These are phyloP conservation scores for Agapanthus africanus DNA, from an alignment of 106 monocot genomes.

Conservation along the genomic window DNA sequence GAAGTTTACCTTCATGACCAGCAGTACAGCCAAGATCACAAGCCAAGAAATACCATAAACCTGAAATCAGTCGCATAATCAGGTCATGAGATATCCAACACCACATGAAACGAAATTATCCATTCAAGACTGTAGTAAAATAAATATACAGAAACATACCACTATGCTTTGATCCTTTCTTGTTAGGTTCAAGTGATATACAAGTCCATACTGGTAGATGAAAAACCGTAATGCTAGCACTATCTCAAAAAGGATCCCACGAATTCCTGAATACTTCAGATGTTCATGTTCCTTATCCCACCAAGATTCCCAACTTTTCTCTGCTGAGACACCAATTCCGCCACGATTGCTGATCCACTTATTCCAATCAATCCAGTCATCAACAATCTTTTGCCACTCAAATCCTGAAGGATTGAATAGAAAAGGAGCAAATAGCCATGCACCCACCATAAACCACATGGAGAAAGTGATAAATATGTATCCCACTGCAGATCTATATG, in stretches of 20 bases:
- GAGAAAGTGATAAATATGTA: constrained; percentile 83
- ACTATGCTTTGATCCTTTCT: constrained; percentile 44
- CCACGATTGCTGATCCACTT: constrained; percentile 92
- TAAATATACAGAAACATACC: constrained; percentile 29
- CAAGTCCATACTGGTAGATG: constrained; percentile 93
- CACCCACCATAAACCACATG: constrained; percentile 92
- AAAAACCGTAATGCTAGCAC: constrained; percentile 72
- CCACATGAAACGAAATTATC: too few relatives aligned
- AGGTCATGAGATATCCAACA: background rate
- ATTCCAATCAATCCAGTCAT: constrained; percentile 95
- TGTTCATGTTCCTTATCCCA: constrained; percentile 95
- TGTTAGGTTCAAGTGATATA: constrained; percentile 84
- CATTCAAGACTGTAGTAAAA: constrained; percentile 6
- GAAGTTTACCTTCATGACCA: constrained; percentile 84
- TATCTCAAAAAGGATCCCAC: constrained; percentile 64
- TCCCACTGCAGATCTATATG: constrained; percentile 55
- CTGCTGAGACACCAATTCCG: constrained; percentile 77
- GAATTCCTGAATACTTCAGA: constrained; percentile 58
- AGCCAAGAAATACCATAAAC: constrained; percentile 91
- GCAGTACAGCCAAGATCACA: constrained; percentile 56
- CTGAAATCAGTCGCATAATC: constrained; percentile 30
- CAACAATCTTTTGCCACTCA: constrained; percentile 96
- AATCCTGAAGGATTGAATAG: constrained; percentile 95
- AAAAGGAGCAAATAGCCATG: constrained; percentile 96
- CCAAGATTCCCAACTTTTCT: constrained; percentile 98